phyloP scores from a whole-genome alignment of 2,329 filamentous ascomycete genomes.

The Aspergillus luchuensis region DNA sequence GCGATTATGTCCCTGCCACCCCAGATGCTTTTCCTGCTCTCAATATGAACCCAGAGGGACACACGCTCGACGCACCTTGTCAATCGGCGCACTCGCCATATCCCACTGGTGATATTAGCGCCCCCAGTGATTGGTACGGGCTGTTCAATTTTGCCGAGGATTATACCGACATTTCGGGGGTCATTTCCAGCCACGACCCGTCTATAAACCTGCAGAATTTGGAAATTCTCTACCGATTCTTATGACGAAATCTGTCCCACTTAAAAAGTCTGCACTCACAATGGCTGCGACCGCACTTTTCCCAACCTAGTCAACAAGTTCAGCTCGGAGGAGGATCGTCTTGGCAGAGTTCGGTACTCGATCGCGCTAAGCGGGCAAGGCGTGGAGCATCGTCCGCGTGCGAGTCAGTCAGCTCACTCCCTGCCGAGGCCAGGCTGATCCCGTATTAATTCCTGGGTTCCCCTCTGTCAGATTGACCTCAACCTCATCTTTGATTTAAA shows the following conservation, averaged over 20 bases:
- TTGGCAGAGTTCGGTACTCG: background rate
- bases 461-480: background rate
- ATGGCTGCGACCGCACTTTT: too few relatives aligned
- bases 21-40: background rate
- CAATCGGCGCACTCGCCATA: too few relatives aligned
- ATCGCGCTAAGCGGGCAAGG: background rate
- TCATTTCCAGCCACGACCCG: background rate
- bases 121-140: slow-evolving; percentile 13
- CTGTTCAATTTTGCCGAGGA: slow-evolving; percentile 10
- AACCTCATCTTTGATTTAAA: background rate
- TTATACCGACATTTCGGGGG: slow-evolving; percentile 3
- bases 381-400: too few relatives aligned
- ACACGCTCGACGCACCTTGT: background rate
- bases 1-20: background rate
- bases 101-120: background rate
- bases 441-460: background rate
- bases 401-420: too few relatives aligned
- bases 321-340: too few relatives aligned
- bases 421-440: background rate
- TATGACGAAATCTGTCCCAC: background rate
- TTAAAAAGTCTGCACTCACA: too few relatives aligned
- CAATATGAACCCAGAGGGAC: background rate
- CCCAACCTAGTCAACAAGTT: too few relatives aligned
- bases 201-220: slow-evolving; percentile 16
- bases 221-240: slow-evolving; percentile 18